A percentile compares a stretch with the other conserved stretches of the same genome.
Conservation (phyloP, 768 basidiomycete species). For the Suillus paluster region DNA sequence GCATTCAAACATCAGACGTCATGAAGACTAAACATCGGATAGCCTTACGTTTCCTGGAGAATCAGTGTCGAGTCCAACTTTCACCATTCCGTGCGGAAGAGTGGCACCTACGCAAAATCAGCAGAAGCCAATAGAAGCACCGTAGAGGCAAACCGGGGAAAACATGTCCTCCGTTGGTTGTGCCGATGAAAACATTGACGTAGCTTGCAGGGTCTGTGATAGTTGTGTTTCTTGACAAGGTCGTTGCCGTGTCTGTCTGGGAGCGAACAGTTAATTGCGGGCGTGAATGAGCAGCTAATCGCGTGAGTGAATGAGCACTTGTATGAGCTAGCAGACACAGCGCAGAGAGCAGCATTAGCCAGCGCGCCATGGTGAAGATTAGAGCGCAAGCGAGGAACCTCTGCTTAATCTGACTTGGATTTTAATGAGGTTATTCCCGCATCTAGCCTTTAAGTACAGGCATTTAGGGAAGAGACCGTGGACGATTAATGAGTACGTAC, state of each 20-base stretch:
- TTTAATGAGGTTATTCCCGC: background rate
- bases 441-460: background rate
- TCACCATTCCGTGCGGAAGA: constrained; percentile 72
- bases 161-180: constrained; percentile 65
- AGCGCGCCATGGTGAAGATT: constrained; percentile 7
- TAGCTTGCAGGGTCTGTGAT: constrained; percentile 21
- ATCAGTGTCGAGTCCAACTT: constrained; percentile 69
- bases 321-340: background rate
- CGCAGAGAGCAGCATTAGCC: constrained; percentile 6
- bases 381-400: background rate
- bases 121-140: background rate
- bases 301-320: background rate
- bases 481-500: background rate
- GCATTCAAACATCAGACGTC: background rate
- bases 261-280: constrained; percentile 5
- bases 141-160: constrained; percentile 54
- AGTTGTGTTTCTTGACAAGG: constrained; percentile 6
- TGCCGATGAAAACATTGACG: constrained; percentile 68
- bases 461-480: background rate
- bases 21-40: background rate
- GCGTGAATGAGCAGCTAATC: background rate
- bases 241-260: background rate
- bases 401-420: background rate
- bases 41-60: constrained; percentile 58
- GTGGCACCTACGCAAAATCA: constrained; percentile 51